Evolutionary conservation across 2,329 filamentous ascomycete species (phyloP).

Genomic region (Escovopsis sp.): DNA sequence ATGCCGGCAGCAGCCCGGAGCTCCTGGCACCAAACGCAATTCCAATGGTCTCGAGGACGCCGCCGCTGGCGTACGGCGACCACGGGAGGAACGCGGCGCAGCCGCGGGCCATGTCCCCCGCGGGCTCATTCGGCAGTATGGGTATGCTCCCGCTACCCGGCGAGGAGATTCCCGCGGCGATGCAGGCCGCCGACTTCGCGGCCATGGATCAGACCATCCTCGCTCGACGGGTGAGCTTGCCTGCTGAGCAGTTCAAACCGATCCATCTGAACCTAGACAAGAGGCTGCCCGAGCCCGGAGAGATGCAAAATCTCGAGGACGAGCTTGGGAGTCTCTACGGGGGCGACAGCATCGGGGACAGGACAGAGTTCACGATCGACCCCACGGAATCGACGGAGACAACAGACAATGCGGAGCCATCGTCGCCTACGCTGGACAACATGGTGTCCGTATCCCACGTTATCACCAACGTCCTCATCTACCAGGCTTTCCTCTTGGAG

Average conservation of each 20-base stretch:
- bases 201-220: conserved; percentile 49
- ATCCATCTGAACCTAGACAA: conserved; percentile 33
- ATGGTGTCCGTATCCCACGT: conserved; percentile 60
- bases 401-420: conserved; percentile 5
- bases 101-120: conserved; percentile 28
- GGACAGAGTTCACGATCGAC: conserved; percentile 10
- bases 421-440: conserved; percentile 6
- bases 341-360: conserved; percentile 6
- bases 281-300: conserved; percentile 12
- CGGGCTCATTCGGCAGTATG: conserved; percentile 14
- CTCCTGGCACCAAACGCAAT: conserved; percentile 16
- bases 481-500: conserved; percentile 69
- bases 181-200: conserved; percentile 45
- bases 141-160: conserved; percentile 14
- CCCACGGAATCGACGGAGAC: conserved; percentile 10
- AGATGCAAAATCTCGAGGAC: conserved; percentile 6
- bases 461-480: conserved; percentile 62
- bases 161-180: conserved; percentile 22
- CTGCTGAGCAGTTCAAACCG: conserved; percentile 24
- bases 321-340: conserved; percentile 6
- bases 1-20: conserved; percentile 6
- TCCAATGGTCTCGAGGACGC: conserved; percentile 27
- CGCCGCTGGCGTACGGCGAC: conserved; percentile 22
- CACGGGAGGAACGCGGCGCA: conserved; percentile 16
- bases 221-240: conserved; percentile 35